Conservation (phyloP, 2,329 filamentous ascomycete species). For the Westerdykella aurantiaca region DNA sequence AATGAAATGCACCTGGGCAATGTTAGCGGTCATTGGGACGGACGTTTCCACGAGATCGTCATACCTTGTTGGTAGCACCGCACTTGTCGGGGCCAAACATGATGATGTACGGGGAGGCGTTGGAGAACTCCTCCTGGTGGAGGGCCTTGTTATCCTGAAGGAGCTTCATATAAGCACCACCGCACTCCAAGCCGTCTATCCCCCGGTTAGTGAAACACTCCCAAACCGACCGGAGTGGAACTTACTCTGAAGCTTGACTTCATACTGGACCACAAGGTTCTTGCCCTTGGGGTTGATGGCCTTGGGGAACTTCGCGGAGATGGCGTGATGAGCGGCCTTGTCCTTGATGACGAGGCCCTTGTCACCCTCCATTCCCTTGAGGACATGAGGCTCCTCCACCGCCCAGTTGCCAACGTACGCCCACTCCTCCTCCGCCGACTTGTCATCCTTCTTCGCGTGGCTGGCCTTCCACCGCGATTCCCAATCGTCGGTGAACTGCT, state of each 20-base stretch:
- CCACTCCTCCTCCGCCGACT: conserved; percentile 78
- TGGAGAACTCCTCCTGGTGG: conserved; percentile 95
- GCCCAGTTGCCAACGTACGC: conserved; percentile 95
- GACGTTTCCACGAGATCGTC: conserved; percentile 8
- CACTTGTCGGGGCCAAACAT: conserved; percentile 99
- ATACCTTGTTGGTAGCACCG: conserved; percentile 95
- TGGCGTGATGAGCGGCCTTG: conserved; percentile 94
- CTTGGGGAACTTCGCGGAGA: conserved; percentile 97
- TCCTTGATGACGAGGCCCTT: conserved; percentile 98
- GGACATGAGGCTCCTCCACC: conserved; percentile 85
- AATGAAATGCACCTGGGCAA: conserved; percentile 69
- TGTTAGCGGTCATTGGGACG: conserved; percentile 12
- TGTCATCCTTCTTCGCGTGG: conserved; percentile 89
- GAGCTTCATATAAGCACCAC: conserved; percentile 98
- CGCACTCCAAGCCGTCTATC: conserved; percentile 87
- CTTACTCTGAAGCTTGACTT: conserved; percentile 97
- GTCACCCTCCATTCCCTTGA: conserved; percentile 90
- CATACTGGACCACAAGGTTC: conserved; percentile 95
- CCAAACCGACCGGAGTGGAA: conserved; percentile 16
- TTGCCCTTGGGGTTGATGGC: conserved; percentile 96
- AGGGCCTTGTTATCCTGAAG: conserved; percentile 96
- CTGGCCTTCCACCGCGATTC: conserved; percentile 89
- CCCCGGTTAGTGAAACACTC: conserved; percentile 24
- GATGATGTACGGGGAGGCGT: conserved; percentile 95
- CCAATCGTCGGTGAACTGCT: conserved; percentile 98